phyloP scores from a whole-genome alignment of 2,329 filamentous ascomycete genomes.

The Cladophialophora exuberans region DNA sequence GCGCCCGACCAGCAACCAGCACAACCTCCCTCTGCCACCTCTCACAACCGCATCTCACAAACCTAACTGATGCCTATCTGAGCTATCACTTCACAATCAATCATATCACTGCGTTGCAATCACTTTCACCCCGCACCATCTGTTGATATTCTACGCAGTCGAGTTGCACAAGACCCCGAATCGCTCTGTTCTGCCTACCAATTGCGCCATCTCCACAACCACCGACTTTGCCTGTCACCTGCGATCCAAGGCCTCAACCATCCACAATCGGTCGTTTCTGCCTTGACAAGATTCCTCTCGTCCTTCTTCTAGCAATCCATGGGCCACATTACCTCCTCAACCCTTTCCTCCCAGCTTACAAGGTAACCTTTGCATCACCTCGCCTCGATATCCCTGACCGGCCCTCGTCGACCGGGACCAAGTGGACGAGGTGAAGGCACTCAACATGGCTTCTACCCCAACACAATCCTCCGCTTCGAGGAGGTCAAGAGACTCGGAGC shows the following conservation, averaged over 20 bases:
- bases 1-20: slow-evolving; percentile 10
- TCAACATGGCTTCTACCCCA: slow-evolving; percentile 47
- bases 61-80: slow-evolving; percentile 6
- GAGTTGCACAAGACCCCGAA: slow-evolving; percentile 17
- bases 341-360: slow-evolving; percentile 39
- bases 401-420: slow-evolving; percentile 20
- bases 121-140: slow-evolving; percentile 2
- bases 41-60: slow-evolving; percentile 10
- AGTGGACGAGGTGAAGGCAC: slow-evolving; percentile 28
- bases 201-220: slow-evolving; percentile 32
- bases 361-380: slow-evolving; percentile 36
- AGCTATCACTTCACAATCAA: slow-evolving; percentile 5
- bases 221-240: slow-evolving; percentile 23
- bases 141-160: slow-evolving; percentile 12
- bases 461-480: slow-evolving; percentile 44
- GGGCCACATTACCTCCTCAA: slow-evolving; percentile 41
- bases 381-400: slow-evolving; percentile 29
- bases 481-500: slow-evolving; percentile 41
- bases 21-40: slow-evolving; percentile 4
- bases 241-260: slow-evolving; percentile 19
- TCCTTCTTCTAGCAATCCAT: slow-evolving; percentile 39
- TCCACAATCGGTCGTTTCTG: slow-evolving; percentile 11
- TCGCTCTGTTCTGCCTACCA: slow-evolving; percentile 24
- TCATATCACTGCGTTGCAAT: slow-evolving; percentile 6
- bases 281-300: slow-evolving; percentile 23